Evolutionary conservation across 768 basidiomycete species (phyloP).

Genomic region (Amanita jacksonii): DNA sequence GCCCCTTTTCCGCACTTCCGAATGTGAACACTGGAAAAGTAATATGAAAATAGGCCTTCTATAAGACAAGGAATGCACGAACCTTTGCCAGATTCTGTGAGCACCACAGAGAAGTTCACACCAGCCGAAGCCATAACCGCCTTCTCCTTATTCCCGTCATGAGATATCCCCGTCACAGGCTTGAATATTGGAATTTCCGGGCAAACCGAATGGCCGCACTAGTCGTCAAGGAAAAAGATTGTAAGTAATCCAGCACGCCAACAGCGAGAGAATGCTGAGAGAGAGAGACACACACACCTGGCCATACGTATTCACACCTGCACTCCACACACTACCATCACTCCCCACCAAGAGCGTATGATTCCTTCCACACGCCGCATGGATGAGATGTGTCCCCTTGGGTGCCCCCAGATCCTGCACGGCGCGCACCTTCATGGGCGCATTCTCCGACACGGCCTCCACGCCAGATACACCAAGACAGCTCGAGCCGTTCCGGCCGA

Average conservation of each 20-base stretch:
- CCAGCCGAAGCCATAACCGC: conserved; percentile 74
- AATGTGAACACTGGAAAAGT: conserved; percentile 63
- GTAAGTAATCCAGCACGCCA: neutral
- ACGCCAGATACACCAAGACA: conserved; percentile 53
- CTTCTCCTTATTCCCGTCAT: conserved; percentile 50
- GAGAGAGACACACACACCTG: conserved; percentile 44
- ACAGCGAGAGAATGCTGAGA: neutral
- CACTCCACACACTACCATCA: conserved; percentile 76
- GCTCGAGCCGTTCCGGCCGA: conserved; percentile 73
- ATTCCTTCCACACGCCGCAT: conserved; percentile 75
- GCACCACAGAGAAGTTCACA: conserved; percentile 71
- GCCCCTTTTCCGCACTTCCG: conserved; percentile 89
- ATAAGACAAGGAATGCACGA: conserved; percentile 12
- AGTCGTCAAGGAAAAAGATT: neutral
- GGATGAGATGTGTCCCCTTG: conserved; percentile 52
- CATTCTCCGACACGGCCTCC: conserved; percentile 66
- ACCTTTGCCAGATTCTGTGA: conserved; percentile 81
- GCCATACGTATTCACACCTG: conserved; percentile 72
- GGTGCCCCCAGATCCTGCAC: conserved; percentile 47
- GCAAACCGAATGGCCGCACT: conserved; percentile 66
- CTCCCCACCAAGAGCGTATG: conserved; percentile 80
- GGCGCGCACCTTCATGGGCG: conserved; percentile 54
- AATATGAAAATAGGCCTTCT: neutral
- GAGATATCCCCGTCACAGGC: conserved; percentile 45
- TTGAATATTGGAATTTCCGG: conserved; percentile 64